These are phyloP conservation scores for Leptographium flavum DNA, from an alignment of 2,329 filamentous ascomycete species.

Conservation along the genomic window DNA sequence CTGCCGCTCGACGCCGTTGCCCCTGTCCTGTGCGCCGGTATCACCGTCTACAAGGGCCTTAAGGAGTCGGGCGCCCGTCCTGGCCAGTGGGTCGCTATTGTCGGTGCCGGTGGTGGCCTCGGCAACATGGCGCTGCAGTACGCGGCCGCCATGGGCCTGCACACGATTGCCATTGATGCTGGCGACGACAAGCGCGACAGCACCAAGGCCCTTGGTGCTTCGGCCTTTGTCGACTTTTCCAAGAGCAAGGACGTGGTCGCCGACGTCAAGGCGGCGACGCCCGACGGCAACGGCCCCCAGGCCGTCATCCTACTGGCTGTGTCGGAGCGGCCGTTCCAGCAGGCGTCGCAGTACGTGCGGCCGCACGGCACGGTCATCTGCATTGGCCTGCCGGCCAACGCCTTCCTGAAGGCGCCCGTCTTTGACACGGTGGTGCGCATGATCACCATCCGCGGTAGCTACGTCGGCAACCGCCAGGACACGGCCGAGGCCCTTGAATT, in stretches of 20 bases:
- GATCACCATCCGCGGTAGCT: constrained; percentile 84
- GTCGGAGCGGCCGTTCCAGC: constrained; percentile 86
- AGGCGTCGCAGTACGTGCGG: constrained; percentile 79
- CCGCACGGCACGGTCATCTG: constrained; percentile 71
- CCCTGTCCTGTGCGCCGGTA: constrained; percentile 34
- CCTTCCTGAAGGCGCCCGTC: constrained; percentile 68
- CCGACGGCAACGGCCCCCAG: constrained; percentile 71
- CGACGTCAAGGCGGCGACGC: constrained; percentile 69
- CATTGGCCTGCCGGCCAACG: constrained; percentile 74
- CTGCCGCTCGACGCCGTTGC: constrained; percentile 58
- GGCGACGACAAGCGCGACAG: constrained; percentile 43
- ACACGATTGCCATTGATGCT: constrained; percentile 28
- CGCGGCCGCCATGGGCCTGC: constrained; percentile 29
- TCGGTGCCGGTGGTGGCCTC: constrained; percentile 34
- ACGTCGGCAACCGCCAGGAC: constrained; percentile 86
- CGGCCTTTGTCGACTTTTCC: constrained; percentile 66
- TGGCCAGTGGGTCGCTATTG: constrained; percentile 26
- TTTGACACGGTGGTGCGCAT: constrained; percentile 82
- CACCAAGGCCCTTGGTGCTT: constrained; percentile 50
- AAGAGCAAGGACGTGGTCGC: constrained; percentile 63
- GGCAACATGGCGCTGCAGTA: constrained; percentile 31
- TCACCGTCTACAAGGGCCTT: constrained; percentile 28
- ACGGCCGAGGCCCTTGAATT: constrained; percentile 84
- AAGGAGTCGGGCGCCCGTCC: constrained; percentile 21
- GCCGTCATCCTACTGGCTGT: constrained; percentile 79